Base-by-base conservation (phyloP, 192 early-diverging fungal genomes). In the Coemansia javaensis region DNA sequence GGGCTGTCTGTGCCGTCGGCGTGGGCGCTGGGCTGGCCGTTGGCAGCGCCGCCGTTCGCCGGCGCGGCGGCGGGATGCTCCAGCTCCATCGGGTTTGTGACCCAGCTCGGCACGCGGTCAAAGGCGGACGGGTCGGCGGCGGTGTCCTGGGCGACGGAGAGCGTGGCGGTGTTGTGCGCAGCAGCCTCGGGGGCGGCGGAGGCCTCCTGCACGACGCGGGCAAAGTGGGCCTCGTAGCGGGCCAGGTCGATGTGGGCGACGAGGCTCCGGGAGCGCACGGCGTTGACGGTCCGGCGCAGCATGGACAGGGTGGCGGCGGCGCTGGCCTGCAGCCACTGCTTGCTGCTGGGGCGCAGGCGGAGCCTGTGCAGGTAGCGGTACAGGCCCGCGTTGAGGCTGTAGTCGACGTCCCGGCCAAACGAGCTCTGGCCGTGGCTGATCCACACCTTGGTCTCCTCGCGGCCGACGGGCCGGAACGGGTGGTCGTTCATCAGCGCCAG, bases 401-500 rank as follows among this genome's bases (percentile, higher is more conserved):
- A 72, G 23, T 72, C 68, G 22, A 64, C 48, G 30, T 72, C 56
- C 13, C 60, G 32, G 14, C 68, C 68, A 20, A 64, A 63, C 12
- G 68, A 61, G 5, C 68, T 52, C 49, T 43, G 32, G n/a, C 47
- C 60, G 9, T 44, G 42, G 0, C 30, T 10, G 0, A 49, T 63
- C 68, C 68, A 72, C 30, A 56, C 56, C 23, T 60, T 59, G 11
- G 64, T 33, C 42, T 72, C 61, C 3, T 64, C 56, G 40, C 68
- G 68, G 15, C 37, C 38, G 10, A 72, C 34, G 9, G 68, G 68
- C 32, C 68, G 45, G 48, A 72, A 72, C 28, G 68, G 68, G 40
- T 72, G 68, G 40, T 72, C 56, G 48, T 59, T 52, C 40, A 72
- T 28, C 61, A 72, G 64, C n/a, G 68, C 68, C 39, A 60, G 49